Evolutionary conservation across 352 stramenopile genomes (phyloP).

Genomic region (Peronospora farinosa): DNA sequence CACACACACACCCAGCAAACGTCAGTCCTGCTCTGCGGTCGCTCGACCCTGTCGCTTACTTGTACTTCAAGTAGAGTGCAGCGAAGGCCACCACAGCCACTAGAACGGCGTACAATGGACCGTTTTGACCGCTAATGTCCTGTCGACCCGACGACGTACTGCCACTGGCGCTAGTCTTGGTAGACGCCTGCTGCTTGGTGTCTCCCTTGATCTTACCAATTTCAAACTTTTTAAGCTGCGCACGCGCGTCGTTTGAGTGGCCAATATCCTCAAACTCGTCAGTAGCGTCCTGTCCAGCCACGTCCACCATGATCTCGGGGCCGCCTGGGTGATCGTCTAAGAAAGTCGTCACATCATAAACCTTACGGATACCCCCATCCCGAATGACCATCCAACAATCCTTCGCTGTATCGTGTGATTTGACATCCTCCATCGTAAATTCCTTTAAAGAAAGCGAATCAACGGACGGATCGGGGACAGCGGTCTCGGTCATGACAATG

Average conservation of each 20-base stretch:
- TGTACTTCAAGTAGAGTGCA: constrained; percentile 63
- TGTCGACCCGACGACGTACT: constrained; percentile 39
- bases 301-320: constrained; percentile 94
- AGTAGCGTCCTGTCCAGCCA: constrained; percentile 89
- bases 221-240: constrained; percentile 89
- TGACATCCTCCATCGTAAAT: constrained; percentile 91
- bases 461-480: constrained; percentile 12
- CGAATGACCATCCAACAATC: constrained; percentile 87
- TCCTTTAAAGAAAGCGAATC: constrained; percentile 43
- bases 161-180: constrained; percentile 11
- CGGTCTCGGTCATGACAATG: constrained; percentile 22
- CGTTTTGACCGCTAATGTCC: constrained; percentile 57
- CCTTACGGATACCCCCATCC: constrained; percentile 73
- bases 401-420: constrained; percentile 69
- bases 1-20: constrained; percentile 11
- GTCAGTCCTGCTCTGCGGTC: constrained; percentile 3
- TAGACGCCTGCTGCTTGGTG: constrained; percentile 38
- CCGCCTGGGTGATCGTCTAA: constrained; percentile 98
- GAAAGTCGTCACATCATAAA: constrained; percentile 97
- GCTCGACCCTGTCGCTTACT: constrained; percentile 11
- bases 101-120: constrained; percentile 46
- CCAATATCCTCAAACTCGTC: constrained; percentile 96
- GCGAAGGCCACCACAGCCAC: constrained; percentile 40
- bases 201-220: constrained; percentile 87
- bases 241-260: constrained; percentile 93